A percentile compares a stretch with the other conserved stretches of the same genome.
Conservation (phyloP, 1,284 basidiomycete species). For the Nidula niveotomentosa region DNA sequence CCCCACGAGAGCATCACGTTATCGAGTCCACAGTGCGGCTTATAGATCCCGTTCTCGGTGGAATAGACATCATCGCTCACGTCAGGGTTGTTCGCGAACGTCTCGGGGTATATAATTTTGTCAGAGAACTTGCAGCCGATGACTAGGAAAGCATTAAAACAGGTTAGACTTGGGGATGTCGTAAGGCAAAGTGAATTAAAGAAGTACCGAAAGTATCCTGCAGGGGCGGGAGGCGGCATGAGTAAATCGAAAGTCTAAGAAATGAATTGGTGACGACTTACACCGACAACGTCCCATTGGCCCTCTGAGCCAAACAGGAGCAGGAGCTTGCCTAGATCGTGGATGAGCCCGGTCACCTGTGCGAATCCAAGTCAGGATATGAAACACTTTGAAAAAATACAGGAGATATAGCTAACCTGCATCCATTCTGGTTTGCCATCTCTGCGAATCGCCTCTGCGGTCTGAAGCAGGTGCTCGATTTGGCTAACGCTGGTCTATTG, state of each 20-base stretch:
- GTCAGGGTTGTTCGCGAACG: slow-evolving; percentile 82
- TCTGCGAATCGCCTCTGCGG: slow-evolving; percentile 82
- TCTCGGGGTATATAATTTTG: slow-evolving; percentile 86
- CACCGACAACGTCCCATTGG: slow-evolving; percentile 92
- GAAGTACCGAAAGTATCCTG: slow-evolving; percentile 72
- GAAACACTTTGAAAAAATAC: neutral
- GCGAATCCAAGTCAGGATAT: neutral
- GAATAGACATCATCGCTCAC: slow-evolving; percentile 68
- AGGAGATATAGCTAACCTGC: slow-evolving; percentile 46
- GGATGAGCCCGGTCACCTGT: slow-evolving; percentile 79
- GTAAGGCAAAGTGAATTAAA: neutral
- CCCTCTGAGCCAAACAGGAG: slow-evolving; percentile 83
- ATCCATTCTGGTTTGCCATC: slow-evolving; percentile 89
- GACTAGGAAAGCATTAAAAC: slow-evolving; percentile 33
- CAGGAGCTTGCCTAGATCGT: slow-evolving; percentile 86
- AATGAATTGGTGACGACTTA: slow-evolving; percentile 33
- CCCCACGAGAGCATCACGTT: slow-evolving; percentile 93
- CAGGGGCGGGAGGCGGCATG: slow-evolving; percentile 8
- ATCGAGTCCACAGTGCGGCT: slow-evolving; percentile 82
- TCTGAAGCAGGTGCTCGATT: slow-evolving; percentile 88
- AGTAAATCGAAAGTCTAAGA: slow-evolving; percentile 4
- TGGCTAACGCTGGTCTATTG: slow-evolving; percentile 74
- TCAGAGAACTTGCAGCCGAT: slow-evolving; percentile 87
- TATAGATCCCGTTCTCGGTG: slow-evolving; percentile 84
- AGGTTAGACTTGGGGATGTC: slow-evolving; percentile 4